Evolutionary conservation across 768 basidiomycete genomes (phyloP).

Genomic region (Mycena albidolilacea): DNA sequence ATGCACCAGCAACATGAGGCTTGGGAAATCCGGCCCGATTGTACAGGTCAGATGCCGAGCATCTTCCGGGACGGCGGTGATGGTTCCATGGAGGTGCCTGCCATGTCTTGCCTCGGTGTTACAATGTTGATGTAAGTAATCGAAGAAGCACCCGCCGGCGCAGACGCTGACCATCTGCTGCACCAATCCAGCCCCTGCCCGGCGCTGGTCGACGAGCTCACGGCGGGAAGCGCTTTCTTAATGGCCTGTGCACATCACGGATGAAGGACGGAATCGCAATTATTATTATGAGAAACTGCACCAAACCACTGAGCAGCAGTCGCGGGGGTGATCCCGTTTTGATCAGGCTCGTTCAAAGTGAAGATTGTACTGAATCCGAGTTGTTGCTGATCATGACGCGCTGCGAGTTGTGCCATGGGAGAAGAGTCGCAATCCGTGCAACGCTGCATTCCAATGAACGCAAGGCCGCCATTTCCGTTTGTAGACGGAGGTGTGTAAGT

Average conservation of each 20-base stretch:
- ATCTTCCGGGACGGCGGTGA: too few relatives aligned
- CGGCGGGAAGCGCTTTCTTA: constrained; percentile 54
- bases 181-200: constrained; percentile 52
- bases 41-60: too few relatives aligned
- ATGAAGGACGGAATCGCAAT: background rate
- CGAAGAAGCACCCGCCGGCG: constrained; percentile 47
- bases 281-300: constrained; percentile 25
- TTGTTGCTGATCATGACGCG: constrained; percentile 49
- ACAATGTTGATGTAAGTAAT: constrained; percentile 53
- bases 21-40: too few relatives aligned
- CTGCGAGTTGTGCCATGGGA: constrained; percentile 48
- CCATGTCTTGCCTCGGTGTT: too few relatives aligned
- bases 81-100: too few relatives aligned
- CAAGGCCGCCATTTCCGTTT: constrained; percentile 52
- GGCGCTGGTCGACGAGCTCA: constrained; percentile 48
- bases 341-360: constrained; percentile 53
- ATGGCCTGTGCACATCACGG: constrained; percentile 41
- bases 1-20: too few relatives aligned
- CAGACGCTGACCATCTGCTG: constrained; percentile 51
- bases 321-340: constrained; percentile 44
- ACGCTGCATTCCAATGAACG: constrained; percentile 55
- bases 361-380: constrained; percentile 34
- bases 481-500: constrained; percentile 51
- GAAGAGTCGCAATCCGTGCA: constrained; percentile 53
- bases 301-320: constrained; percentile 54